These are phyloP conservation scores for Bassia scoparia DNA, from an alignment of 148 eudicot species.

Conservation along the genomic window DNA sequence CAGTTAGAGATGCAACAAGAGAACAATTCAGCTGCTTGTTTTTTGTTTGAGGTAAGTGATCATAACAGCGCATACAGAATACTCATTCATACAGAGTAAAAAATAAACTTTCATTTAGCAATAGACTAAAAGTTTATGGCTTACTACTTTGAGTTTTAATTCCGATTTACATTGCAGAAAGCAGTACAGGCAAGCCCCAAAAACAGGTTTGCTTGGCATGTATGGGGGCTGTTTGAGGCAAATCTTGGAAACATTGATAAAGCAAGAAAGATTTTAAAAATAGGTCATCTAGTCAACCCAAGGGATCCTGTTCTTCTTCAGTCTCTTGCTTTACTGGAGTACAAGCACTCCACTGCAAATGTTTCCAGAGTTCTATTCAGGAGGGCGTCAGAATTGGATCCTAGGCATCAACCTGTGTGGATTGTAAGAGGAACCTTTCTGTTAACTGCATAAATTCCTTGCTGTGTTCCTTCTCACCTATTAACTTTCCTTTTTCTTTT, in stretches of 20 bases:
- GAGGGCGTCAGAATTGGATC: slow-evolving; percentile 78
- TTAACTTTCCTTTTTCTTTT: not conserved
- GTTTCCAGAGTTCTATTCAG: slow-evolving; percentile 68
- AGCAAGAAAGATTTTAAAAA: slow-evolving; percentile 71
- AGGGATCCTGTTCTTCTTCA: slow-evolving; percentile 97
- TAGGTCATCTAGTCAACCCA: slow-evolving; percentile 87
- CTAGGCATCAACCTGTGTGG: slow-evolving; percentile 94
- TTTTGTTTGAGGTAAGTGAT: slow-evolving; percentile 71
- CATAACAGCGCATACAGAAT: not conserved
- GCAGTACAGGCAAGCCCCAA: slow-evolving; percentile 94
- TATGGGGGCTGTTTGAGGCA: slow-evolving; percentile 92
- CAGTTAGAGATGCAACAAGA: slow-evolving; percentile 86
- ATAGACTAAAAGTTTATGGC: not conserved
- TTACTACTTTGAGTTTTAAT: not conserved
- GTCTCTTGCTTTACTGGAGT: slow-evolving; percentile 81
- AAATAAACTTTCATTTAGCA: not conserved
- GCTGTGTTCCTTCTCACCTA: too few relatives aligned
- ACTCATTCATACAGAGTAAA: too few relatives aligned
- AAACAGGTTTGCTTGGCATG: slow-evolving; percentile 99
- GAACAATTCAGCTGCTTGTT: slow-evolving; percentile 62
- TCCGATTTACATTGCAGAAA: slow-evolving; percentile 44
- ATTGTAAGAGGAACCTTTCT: slow-evolving; percentile 47
- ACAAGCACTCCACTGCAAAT: slow-evolving; percentile 68
- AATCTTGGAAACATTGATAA: slow-evolving; percentile 53
- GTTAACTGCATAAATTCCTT: not conserved